Evolutionary conservation across 2,329 filamentous ascomycete species (phyloP), one percentile per base, ranked within the genome.

Genomic region (Fusarium anguioides): DNA sequence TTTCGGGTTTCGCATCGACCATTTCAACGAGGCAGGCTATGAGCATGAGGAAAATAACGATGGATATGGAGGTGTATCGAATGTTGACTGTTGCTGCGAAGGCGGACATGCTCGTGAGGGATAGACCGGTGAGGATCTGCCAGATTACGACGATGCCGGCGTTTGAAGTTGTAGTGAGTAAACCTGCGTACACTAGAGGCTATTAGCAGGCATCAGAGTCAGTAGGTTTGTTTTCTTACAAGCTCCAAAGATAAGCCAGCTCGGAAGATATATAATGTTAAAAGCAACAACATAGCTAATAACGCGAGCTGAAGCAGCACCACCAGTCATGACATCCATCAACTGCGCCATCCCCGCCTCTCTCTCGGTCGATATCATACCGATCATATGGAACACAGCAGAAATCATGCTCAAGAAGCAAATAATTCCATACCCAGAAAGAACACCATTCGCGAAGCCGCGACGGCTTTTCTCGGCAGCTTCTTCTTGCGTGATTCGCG

Each of bases 291-390:
- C 91, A 64, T 92, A 88, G 0, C 92, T 88, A 7, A 93, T 71
- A 4, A 95, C 81, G 15, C 93, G 84, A 6, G 89, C 89, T 15
- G 87, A 86, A 33, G 84, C 83, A 57, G 83, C 84, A 56, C 90
- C 91, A 1, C 91, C 89, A 81, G 93, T 93, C 91, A 95, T 96
- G 37, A 91, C 90, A 77, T 96, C 93, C 42, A 96, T 87, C 9
- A 96, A 82, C 63, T 93, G 91, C 7, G 91, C 90, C 84, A 96
- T 93, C 31, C 92, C 93, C 17, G 88, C 80, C 79, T 96, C 93
- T 50, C 93, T 82, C 78, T 96, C 93, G 4, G 88, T 87, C 4
- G 93, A 91, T 78, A 95, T 89, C 68, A 93, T 87, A 5, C 93
- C 93, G 1, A 54, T 39, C 9, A 54, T 26, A 15, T 54, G 51